Evolutionary conservation across 805 yeast species (phyloP).

Genomic region (Monosporozyma aerobia): DNA sequence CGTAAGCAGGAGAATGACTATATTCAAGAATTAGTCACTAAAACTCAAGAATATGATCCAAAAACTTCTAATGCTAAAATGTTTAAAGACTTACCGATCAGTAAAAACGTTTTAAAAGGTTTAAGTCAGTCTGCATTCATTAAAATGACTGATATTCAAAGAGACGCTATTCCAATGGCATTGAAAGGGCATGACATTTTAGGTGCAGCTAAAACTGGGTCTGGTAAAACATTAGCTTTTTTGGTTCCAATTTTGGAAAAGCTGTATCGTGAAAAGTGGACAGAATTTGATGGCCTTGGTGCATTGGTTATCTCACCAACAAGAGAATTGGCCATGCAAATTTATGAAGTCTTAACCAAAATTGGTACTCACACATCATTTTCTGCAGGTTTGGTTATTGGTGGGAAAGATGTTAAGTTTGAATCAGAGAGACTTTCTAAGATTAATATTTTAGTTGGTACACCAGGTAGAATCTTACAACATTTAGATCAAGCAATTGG

Average conservation of each 20-base stretch:
- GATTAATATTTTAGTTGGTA: constrained; percentile 78
- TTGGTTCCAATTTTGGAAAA: constrained; percentile 71
- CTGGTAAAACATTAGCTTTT: constrained; percentile 86
- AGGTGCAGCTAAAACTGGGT: constrained; percentile 78
- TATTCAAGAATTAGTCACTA: constrained; percentile 37
- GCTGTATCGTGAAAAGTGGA: constrained; percentile 60
- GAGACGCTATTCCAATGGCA: constrained; percentile 63
- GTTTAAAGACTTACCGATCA: constrained; percentile 73
- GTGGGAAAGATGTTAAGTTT: constrained; percentile 79
- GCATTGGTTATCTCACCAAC: constrained; percentile 89
- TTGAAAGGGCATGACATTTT: constrained; percentile 71
- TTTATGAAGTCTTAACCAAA: constrained; percentile 75
- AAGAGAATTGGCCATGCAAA: constrained; percentile 84
- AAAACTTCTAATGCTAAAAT: constrained; percentile 33
- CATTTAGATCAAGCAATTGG: constrained; percentile 87
- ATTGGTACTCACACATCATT: constrained; percentile 68
- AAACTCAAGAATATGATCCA: constrained; percentile 48
- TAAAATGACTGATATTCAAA: constrained; percentile 79
- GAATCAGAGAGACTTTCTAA: constrained; percentile 73
- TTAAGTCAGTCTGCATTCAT: constrained; percentile 70
- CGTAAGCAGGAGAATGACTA: constrained; percentile 32
- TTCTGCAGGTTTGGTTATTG: constrained; percentile 86
- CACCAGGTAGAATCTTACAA: constrained; percentile 86
- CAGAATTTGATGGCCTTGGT: constrained; percentile 79
- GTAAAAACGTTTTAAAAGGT: constrained; percentile 57